Base-by-base conservation (phyloP, 148 eudicot genomes). In the Gaultheria prostrata region DNA sequence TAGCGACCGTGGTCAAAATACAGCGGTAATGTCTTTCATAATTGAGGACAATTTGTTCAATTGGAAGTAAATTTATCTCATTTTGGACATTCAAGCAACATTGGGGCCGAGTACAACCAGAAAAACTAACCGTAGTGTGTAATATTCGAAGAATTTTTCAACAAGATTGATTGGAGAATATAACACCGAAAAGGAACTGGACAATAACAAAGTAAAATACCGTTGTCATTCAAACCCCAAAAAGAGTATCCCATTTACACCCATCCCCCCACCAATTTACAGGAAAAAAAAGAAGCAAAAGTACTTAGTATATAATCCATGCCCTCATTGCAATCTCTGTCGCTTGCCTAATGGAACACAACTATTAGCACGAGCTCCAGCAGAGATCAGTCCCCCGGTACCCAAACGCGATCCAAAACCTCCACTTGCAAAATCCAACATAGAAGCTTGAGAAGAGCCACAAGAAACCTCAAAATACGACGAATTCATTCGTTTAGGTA, bases 401-500 rank as follows among this genome's bases (percentile, higher is more conserved):
- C 39, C 71, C 5, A 86, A 35, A 76, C 82, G 30, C 28, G 79
- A 79, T 3, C 84, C 83, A 24, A 77, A 80, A 46, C 56, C 4
- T 18, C 85, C 81, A 82, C 79, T 43, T 0, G 61, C 79, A 80
- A 88, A 88, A 67, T 83, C 78, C 82, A 86, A 35, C 87, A 85
- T 53, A 39, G 89, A 51, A 3, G 84, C 56, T 65, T 89, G 85
- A 15, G 85, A 85, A 65, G 89, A 81, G 12, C 84, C 88, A 84
- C 84, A 84, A 43, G 87, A 65, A 77, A 84, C 84, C 48, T 83
- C 77, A 82, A 76, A 78, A 79, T 5, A 56, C 11, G 79, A 80
- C 0, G 70, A 45, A 33, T 83, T 86, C 65, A 35, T 4, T 28
- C 63, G 4, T 53, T 75, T 77, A 1, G 85, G 78, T 49, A 49